phyloP scores from a whole-genome alignment of 495 filamentous ascomycete species.

The Aspergillus campestris region DNA sequence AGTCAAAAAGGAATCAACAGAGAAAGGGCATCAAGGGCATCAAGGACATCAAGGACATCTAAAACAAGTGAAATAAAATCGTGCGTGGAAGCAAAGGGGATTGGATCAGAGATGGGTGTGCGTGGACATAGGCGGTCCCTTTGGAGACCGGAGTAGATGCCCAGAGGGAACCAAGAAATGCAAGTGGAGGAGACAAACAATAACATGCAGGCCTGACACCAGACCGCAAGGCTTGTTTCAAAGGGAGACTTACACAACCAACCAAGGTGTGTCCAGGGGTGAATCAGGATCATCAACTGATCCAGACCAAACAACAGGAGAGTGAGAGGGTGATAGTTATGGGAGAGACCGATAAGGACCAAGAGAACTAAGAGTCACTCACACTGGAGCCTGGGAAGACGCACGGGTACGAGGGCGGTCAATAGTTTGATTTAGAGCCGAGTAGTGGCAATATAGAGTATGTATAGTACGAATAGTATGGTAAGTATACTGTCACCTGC shows the following conservation, averaged over 20 bases:
- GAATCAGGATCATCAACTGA: too few relatives aligned
- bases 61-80: constrained; percentile 6
- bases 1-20: background rate
- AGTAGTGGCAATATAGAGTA: too few relatives aligned
- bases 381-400: constrained; percentile 5
- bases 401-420: constrained; percentile 3
- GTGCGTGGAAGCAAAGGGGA: constrained; percentile 40
- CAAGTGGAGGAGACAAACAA: background rate
- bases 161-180: background rate
- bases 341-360: background rate
- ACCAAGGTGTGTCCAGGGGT: too few relatives aligned
- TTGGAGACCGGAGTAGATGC: background rate
- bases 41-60: constrained; percentile 2
- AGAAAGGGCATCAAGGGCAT: constrained; percentile 3
- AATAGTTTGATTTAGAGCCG: too few relatives aligned
- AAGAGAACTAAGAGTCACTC: background rate
- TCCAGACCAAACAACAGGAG: too few relatives aligned
- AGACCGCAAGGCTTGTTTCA: too few relatives aligned
- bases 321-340: too few relatives aligned
- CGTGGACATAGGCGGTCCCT: constrained; percentile 30
- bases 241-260: too few relatives aligned
- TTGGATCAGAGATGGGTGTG: constrained; percentile 14
- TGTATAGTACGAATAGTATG: too few relatives aligned
- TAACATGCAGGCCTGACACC: too few relatives aligned
- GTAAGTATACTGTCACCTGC: background rate